These are phyloP conservation scores for Trichosporon asahii DNA, from an alignment of 1,284 basidiomycete genomes.

Conservation along the genomic window DNA sequence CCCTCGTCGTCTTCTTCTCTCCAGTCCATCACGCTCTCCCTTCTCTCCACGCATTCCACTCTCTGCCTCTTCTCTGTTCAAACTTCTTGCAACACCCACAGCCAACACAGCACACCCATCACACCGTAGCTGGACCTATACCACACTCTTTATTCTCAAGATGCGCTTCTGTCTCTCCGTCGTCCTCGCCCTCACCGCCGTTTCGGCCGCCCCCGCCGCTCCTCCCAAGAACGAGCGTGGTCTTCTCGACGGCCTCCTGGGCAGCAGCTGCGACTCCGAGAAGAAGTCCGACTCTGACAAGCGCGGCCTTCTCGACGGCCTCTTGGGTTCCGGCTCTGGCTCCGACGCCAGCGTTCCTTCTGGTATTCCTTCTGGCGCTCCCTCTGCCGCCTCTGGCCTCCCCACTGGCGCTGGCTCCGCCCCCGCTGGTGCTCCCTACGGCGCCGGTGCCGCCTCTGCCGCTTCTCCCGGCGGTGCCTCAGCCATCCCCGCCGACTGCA, in stretches of 20 bases:
- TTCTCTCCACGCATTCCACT: background rate
- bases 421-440: background rate
- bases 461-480: background rate
- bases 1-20: background rate
- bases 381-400: background rate
- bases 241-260: background rate
- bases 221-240: background rate
- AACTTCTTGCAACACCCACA: background rate
- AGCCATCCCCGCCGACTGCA: background rate
- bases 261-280: background rate
- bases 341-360: background rate
- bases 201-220: background rate
- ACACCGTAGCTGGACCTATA: background rate
- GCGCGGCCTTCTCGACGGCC: background rate
- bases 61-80: background rate
- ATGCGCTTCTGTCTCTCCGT: background rate
- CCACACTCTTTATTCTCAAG: background rate
- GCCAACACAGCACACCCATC: background rate
- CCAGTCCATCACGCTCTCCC: background rate
- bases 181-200: background rate
- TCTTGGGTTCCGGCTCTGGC: background rate
- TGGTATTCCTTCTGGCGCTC: background rate
- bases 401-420: background rate
- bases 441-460: background rate
- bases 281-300: background rate